These are phyloP conservation scores for Cystoderma amianthinum DNA, from an alignment of 768 basidiomycete species.

Conservation along the genomic window DNA sequence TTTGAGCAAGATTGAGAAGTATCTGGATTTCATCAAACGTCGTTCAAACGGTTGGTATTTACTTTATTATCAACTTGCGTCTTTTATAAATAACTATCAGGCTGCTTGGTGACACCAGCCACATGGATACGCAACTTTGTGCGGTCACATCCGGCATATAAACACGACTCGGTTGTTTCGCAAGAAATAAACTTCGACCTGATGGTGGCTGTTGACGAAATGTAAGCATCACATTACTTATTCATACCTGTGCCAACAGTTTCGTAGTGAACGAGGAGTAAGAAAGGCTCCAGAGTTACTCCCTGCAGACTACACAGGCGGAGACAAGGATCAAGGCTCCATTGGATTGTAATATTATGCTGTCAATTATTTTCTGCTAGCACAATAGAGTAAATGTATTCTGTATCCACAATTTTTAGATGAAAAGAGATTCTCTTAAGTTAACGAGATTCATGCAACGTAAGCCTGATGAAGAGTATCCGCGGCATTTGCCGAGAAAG, in stretches of 20 bases:
- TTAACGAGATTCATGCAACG: too few relatives aligned
- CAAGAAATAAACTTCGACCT: conserved; percentile 94
- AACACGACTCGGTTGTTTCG: conserved; percentile 86
- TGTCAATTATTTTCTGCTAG: not conserved
- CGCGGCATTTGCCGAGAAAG: not conserved
- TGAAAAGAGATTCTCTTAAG: too few relatives aligned
- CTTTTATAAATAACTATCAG: not conserved
- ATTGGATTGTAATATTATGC: conserved; percentile 26
- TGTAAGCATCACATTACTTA: conserved; percentile 49
- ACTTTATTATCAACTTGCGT: not conserved
- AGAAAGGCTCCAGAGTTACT: conserved; percentile 55
- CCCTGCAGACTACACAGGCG: conserved; percentile 51
- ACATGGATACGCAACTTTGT: conserved; percentile 94
- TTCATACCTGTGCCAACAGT: not conserved
- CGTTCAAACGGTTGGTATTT: conserved; percentile 67
- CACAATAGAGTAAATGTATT: not conserved
- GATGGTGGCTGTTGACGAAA: conserved; percentile 81
- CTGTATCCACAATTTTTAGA: too few relatives aligned
- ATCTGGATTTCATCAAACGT: conserved; percentile 71
- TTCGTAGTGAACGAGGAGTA: conserved; percentile 60
- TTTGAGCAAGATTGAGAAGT: conserved; percentile 58
- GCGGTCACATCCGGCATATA: conserved; percentile 84
- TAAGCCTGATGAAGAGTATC: too few relatives aligned
- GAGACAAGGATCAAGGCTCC: conserved; percentile 35
- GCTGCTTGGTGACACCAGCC: conserved; percentile 47